Evolutionary conservation across 1,284 basidiomycete genomes (phyloP).

Genomic region (Leccinum angustisporum): DNA sequence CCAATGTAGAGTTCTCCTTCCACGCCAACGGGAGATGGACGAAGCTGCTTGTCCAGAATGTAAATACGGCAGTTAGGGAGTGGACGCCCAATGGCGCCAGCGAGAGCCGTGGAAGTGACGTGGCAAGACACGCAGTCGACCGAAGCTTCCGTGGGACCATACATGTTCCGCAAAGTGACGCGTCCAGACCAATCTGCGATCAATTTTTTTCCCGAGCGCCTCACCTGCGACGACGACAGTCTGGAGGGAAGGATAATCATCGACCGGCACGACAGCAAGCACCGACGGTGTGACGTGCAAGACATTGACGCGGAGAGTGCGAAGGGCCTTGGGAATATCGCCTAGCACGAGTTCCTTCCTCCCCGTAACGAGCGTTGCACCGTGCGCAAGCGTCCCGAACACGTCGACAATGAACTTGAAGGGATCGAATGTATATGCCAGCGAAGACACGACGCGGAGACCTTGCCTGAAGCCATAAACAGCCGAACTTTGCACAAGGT

Average conservation of each 20-base stretch:
- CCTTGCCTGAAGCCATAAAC: conserved; percentile 27
- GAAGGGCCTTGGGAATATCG: conserved; percentile 20
- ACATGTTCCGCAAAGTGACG: conserved; percentile 34
- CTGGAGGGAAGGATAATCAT: conserved; percentile 28
- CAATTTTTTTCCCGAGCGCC: conserved; percentile 29
- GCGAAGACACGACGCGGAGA: conserved; percentile 29
- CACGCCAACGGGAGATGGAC: conserved; percentile 31
- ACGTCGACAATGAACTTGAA: conserved; percentile 11
- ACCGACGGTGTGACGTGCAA: conserved; percentile 33
- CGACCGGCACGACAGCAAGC: conserved; percentile 28
- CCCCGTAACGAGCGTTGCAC: too few relatives aligned
- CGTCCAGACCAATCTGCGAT: conserved; percentile 31
- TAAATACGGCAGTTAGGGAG: conserved; percentile 34
- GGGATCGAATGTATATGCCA: conserved; percentile 34
- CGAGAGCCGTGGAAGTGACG: conserved; percentile 20
- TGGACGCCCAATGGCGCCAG: conserved; percentile 33
- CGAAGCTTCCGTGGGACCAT: conserved; percentile 37
- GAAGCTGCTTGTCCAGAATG: conserved; percentile 33
- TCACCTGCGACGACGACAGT: conserved; percentile 32
- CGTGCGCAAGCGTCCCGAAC: too few relatives aligned
- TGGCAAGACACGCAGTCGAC: conserved; percentile 34
- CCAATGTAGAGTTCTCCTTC: conserved; percentile 35
- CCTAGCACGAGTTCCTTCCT: too few relatives aligned
- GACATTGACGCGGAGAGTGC: conserved; percentile 26
- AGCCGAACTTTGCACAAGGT: conserved; percentile 28